Conservation (phyloP, 495 filamentous ascomycete genomes). For the Aspergillus diversus region DNA sequence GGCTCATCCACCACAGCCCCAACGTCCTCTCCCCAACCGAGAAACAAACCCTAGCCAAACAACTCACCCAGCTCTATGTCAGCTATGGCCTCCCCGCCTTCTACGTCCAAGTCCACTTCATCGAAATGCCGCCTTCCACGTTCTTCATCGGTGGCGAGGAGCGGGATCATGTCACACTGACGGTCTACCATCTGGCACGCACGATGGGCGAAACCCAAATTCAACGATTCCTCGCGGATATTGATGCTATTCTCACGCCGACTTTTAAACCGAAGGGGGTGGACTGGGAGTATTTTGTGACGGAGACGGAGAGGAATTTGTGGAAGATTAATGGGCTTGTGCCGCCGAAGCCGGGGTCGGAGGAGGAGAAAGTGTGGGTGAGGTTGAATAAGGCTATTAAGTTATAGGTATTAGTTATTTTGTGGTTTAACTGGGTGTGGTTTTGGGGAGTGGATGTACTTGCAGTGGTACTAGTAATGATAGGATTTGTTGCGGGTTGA, state of each 20-base stretch:
- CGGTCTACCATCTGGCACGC: slow-evolving; percentile 23
- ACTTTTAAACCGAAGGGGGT: slow-evolving; percentile 29
- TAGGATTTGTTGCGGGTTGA: not conserved
- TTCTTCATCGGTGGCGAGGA: slow-evolving; percentile 23
- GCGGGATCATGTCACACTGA: slow-evolving; percentile 29
- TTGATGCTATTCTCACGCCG: slow-evolving; percentile 28
- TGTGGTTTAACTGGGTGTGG: not conserved
- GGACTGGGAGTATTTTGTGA: slow-evolving; percentile 34
- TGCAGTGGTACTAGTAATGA: not conserved
- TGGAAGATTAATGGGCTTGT: slow-evolving; percentile 37
- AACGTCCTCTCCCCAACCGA: slow-evolving; percentile 18
- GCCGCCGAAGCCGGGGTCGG: slow-evolving; percentile 28
- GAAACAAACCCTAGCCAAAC: slow-evolving; percentile 26
- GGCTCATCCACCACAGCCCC: slow-evolving; percentile 33
- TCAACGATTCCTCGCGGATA: slow-evolving; percentile 9
- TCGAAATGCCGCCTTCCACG: slow-evolving; percentile 12
- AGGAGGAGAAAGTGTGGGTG: slow-evolving; percentile 28
- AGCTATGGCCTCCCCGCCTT: slow-evolving; percentile 30
- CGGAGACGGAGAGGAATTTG: slow-evolving; percentile 28
- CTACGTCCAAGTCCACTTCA: slow-evolving; percentile 34
- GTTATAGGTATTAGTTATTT: not conserved
- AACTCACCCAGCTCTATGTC: slow-evolving; percentile 34
- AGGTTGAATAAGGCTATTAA: slow-evolving; percentile 20
- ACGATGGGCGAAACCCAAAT: slow-evolving; percentile 17
- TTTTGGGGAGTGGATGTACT: not conserved